These are phyloP conservation scores for Chaetomium cochliodes DNA, from an alignment of 495 filamentous ascomycete species.

Conservation along the genomic window DNA sequence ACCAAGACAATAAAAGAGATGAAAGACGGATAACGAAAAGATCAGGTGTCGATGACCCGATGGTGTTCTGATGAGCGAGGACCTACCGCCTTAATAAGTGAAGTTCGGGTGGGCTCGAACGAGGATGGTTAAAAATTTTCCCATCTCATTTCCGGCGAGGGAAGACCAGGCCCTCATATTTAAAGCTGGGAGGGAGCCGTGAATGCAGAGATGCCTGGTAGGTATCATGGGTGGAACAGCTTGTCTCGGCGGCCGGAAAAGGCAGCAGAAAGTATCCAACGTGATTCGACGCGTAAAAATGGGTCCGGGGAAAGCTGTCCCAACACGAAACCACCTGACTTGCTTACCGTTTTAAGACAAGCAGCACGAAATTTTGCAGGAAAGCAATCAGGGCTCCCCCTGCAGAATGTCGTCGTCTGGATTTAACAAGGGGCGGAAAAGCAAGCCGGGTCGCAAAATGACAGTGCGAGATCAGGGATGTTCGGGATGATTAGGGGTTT, in stretches of 20 bases:
- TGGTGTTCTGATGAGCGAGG: slow-evolving; percentile 9
- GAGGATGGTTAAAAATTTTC: slow-evolving; percentile 22
- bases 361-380: slow-evolving; percentile 9
- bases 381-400: slow-evolving; percentile 18
- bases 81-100: slow-evolving; percentile 28
- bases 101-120: slow-evolving; percentile 18
- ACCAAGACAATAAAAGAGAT: slow-evolving; percentile 14
- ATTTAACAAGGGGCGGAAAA: slow-evolving; percentile 22
- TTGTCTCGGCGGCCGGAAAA: slow-evolving; percentile 28
- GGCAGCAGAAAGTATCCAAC: slow-evolving; percentile 29
- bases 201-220: slow-evolving; percentile 37
- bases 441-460: slow-evolving; percentile 23
- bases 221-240: slow-evolving; percentile 21
- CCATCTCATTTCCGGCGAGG: slow-evolving; percentile 16
- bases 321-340: slow-evolving; percentile 34
- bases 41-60: slow-evolving; percentile 24
- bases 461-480: slow-evolving; percentile 20
- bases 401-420: not conserved
- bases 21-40: slow-evolving; percentile 15
- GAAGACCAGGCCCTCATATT: slow-evolving; percentile 28
- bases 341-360: slow-evolving; percentile 21
- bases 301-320: slow-evolving; percentile 17
- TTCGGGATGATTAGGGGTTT: slow-evolving; percentile 24
- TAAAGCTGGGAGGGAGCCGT: slow-evolving; percentile 23
- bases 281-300: slow-evolving; percentile 33